Conservation (phyloP, 805 yeast genomes). For the Suhomyces emberorum region DNA sequence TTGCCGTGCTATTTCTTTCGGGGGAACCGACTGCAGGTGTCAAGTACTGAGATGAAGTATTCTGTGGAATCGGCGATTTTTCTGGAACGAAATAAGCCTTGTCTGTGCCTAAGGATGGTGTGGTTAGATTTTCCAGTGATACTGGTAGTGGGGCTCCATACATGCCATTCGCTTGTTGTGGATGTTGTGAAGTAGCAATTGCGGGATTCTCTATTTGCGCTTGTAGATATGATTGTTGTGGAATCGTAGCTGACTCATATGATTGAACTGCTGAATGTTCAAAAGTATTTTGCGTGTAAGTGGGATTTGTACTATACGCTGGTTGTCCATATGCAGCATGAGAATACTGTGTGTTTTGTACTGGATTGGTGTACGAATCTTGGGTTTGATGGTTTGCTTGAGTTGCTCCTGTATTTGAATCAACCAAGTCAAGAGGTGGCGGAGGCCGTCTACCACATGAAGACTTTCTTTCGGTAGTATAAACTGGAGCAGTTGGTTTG, state of each 20-base stretch:
- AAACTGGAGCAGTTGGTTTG: neutral
- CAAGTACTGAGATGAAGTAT: constrained; percentile 1
- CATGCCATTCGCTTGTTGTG: neutral
- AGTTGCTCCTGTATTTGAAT: neutral
- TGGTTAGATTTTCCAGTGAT: neutral
- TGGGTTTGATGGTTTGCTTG: neutral
- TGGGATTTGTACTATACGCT: too few relatives aligned
- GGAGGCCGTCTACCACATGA: constrained; percentile 5
- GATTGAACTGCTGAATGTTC: too few relatives aligned
- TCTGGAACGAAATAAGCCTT: neutral
- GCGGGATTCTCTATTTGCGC: too few relatives aligned
- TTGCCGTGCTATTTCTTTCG: neutral
- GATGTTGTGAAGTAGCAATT: neutral
- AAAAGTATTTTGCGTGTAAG: too few relatives aligned
- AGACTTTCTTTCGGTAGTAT: neutral
- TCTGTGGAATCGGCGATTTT: neutral
- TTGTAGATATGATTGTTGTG: too few relatives aligned
- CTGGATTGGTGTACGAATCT: too few relatives aligned
- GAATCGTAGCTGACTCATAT: too few relatives aligned
- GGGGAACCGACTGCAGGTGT: neutral
- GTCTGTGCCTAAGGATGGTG: neutral
- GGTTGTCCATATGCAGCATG: neutral
- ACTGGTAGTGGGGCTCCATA: neutral
- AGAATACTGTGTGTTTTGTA: neutral
- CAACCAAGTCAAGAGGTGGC: constrained; percentile 4